Conservation (phyloP, 176 grass and related monocot species). For the Olyra latifolia region DNA sequence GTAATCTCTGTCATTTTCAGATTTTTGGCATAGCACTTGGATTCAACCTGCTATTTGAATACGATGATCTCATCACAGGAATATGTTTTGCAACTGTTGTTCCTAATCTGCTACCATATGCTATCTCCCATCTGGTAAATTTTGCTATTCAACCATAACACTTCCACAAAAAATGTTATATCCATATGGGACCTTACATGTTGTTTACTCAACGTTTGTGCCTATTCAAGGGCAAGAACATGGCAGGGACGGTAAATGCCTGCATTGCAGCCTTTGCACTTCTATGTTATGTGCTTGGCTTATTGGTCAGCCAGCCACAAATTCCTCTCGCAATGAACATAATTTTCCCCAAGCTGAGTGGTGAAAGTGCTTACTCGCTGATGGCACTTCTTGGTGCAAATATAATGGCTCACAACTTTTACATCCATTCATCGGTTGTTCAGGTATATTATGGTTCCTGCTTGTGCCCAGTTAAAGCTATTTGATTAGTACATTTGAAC, state of each 20-base stretch:
- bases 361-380: conserved; percentile 88
- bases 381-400: conserved; percentile 99
- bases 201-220: conserved; percentile 30
- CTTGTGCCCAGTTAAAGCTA: neutral
- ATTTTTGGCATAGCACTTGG: conserved; percentile 90
- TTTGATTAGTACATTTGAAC: neutral
- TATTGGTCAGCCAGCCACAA: conserved; percentile 85
- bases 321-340: conserved; percentile 75
- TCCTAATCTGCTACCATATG: conserved; percentile 72
- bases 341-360: conserved; percentile 86
- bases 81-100: conserved; percentile 65
- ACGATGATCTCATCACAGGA: conserved; percentile 66
- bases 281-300: conserved; percentile 86
- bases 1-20: conserved; percentile 57
- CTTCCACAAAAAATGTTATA: neutral
- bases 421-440: conserved; percentile 91
- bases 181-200: conserved; percentile 28
- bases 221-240: conserved; percentile 62
- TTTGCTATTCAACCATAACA: conserved; percentile 23
- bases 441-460: conserved; percentile 49
- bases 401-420: conserved; percentile 98
- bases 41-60: conserved; percentile 79
- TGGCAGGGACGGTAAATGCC: conserved; percentile 51
- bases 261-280: conserved; percentile 75
- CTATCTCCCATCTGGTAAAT: conserved; percentile 66